Evolutionary conservation across 139 green algal genomes (phyloP).

Genomic region (Pleodorina starrii): DNA sequence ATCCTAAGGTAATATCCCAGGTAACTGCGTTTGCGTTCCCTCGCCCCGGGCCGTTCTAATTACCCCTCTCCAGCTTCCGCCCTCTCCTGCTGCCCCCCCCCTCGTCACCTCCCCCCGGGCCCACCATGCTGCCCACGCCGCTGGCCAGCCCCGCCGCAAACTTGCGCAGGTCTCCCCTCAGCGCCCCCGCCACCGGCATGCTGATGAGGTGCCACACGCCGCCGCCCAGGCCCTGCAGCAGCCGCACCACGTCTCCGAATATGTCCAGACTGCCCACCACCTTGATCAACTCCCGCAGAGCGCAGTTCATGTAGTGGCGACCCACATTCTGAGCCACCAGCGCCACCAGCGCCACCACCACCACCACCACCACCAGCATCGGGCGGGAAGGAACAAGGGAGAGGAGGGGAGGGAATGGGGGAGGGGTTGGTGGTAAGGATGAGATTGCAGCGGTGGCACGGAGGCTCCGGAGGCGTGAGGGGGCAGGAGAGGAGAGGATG

Average conservation of each 20-base stretch:
- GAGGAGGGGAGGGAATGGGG: not conserved
- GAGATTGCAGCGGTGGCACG: not conserved
- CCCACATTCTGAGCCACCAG: slow-evolving; percentile 43
- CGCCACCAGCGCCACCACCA: no score
- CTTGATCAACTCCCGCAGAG: slow-evolving; percentile 79
- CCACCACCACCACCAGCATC: no score
- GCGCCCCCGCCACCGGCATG: slow-evolving; percentile 58
- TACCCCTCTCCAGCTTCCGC: no score
- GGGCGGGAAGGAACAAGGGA: no score
- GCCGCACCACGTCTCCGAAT: slow-evolving; percentile 66
- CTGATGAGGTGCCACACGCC: slow-evolving; percentile 70
- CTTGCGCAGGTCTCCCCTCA: slow-evolving; percentile 19
- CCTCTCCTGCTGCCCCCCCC: not conserved
- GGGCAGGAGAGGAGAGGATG: not conserved
- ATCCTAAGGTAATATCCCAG: no score
- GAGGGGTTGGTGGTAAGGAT: not conserved
- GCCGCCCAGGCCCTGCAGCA: slow-evolving; percentile 57
- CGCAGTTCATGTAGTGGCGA: slow-evolving; percentile 76
- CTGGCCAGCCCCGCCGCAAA: slow-evolving; percentile 27
- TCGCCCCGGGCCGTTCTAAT: no score
- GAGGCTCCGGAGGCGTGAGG: not conserved
- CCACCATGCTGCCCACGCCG: slow-evolving; percentile 47
- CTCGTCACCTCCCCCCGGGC: not conserved
- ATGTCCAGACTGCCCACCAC: slow-evolving; percentile 69
- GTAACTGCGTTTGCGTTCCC: no score